Conservation (phyloP, 257 asterid genomes). For the Leonotis leonurus region DNA sequence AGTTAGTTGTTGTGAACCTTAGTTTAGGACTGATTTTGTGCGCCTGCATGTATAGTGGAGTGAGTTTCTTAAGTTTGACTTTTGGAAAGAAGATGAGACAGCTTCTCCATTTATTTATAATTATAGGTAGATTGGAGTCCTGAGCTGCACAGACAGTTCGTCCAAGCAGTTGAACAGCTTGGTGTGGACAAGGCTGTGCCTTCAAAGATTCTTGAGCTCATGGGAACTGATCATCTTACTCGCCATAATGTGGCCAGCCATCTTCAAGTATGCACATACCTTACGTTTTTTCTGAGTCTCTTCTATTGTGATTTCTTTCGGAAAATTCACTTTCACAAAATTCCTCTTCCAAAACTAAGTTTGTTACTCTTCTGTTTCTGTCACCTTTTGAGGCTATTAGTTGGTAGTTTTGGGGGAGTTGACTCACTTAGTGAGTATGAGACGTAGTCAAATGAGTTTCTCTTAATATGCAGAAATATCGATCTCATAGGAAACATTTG, state of each 20-base stretch:
- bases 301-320: neutral
- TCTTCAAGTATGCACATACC: conserved; percentile 62
- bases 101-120: conserved; percentile 1
- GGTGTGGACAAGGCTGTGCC: conserved; percentile 99
- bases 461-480: conserved; percentile 60
- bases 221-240: conserved; percentile 92
- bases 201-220: conserved; percentile 81
- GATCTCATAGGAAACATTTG: conserved; percentile 75
- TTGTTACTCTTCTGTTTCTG: neutral
- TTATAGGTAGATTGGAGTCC: conserved; percentile 97
- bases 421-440: neutral
- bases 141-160: conserved; percentile 81
- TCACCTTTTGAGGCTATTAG: neutral
- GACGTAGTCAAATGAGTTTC: neutral
- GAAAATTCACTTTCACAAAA: neutral
- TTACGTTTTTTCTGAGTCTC: neutral
- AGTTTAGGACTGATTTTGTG: neutral
- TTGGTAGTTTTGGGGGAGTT: neutral
- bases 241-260: conserved; percentile 97
- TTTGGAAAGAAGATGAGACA: conserved; percentile 13
- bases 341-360: neutral
- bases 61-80: neutral
- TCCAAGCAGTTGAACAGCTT: conserved; percentile 89
- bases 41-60: neutral
- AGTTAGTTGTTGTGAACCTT: neutral